Base-by-base conservation (phyloP, 2,329 filamentous ascomycete genomes). In the Pseudocercospora vitis region DNA sequence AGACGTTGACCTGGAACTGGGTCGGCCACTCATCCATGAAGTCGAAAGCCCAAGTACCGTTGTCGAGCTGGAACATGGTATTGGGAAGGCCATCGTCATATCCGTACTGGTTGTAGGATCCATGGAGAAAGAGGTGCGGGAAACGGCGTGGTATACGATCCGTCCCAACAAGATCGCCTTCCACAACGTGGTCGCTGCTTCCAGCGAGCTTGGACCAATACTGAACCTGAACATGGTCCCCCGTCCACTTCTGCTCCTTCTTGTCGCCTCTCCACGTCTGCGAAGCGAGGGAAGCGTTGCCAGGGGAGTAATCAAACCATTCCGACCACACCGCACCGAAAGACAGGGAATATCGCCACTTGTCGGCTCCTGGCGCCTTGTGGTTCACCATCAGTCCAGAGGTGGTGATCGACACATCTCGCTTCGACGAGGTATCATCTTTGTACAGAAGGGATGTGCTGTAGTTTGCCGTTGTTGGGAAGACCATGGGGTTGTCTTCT, bases 1-100 rank as follows among this genome's bases (percentile, higher is more conserved):
- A 87, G 4, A 84, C 75, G 59, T 86, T 87, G 54, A 86, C 70
- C 62, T 86, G 83, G 52, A 82, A 78, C 44, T 78, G 71, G 2
- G 79, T 78, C 4, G 84, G 84, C 78, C 82, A 87, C 63, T 87
- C 84, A 3, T 77, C 74, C 76, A 85, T 79, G 55, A 85, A 82
- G 57, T 82, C 75, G 60, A 80, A 81, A 16, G 74, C 71, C 84
- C 84, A 87, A 2, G 71, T 69, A 48, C 82, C 74, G 16, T 70
- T 67, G 4, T 72, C 69, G 24, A 75, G 71, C 39, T 81, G 74
- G 16, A 72, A 64, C 71, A 86, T 78, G 4, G 70, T 58, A 50
- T 83, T 83, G 2, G 73, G 65, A 16, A 86, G 64, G 2, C 84
- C 84, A 19, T 76, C 74, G 63, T 87, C 84, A 62, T 79, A 86